A percentile compares a stretch with the other conserved stretches of the same genome.
These are phyloP conservation scores for Psilocybe cubensis DNA, from an alignment of 768 basidiomycete genomes.

Conservation along the genomic window DNA sequence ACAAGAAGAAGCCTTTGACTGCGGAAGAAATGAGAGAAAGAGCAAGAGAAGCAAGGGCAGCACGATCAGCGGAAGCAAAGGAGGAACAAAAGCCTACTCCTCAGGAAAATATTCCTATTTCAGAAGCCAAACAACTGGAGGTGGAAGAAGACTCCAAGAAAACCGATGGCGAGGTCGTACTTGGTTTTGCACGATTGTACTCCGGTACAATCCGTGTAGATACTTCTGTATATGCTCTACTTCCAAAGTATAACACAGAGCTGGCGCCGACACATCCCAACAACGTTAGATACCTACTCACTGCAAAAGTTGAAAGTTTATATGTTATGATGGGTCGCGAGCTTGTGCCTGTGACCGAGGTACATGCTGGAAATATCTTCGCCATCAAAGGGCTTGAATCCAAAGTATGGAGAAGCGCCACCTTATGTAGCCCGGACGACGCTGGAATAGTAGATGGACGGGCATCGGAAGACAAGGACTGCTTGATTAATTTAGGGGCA, in stretches of 20 bases:
- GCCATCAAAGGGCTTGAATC: conserved; percentile 90
- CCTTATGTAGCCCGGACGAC: conserved; percentile 73
- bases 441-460: conserved; percentile 39
- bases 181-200: conserved; percentile 95
- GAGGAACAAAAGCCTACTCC: conserved; percentile 9
- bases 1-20: conserved; percentile 74
- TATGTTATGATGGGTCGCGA: conserved; percentile 99
- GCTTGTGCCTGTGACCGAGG: conserved; percentile 79
- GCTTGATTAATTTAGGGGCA: conserved; percentile 81
- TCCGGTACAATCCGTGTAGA: conserved; percentile 81
- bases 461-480: conserved; percentile 43
- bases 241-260: conserved; percentile 83
- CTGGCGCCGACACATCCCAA: conserved; percentile 65
- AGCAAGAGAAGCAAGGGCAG: conserved; percentile 57
- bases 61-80: conserved; percentile 31
- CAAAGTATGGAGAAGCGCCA: conserved; percentile 89
- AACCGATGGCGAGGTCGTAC: conserved; percentile 62
- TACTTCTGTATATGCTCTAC: conserved; percentile 66
- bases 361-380: conserved; percentile 93
- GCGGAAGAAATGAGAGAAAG: conserved; percentile 82
- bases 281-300: conserved; percentile 67
- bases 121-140: conserved; percentile 13
- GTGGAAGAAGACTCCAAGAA: conserved; percentile 27
- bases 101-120: conserved; percentile 7
- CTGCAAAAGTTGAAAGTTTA: conserved; percentile 69